Conservation (phyloP, 345 rosid species). For the Corchorus olitorius region DNA sequence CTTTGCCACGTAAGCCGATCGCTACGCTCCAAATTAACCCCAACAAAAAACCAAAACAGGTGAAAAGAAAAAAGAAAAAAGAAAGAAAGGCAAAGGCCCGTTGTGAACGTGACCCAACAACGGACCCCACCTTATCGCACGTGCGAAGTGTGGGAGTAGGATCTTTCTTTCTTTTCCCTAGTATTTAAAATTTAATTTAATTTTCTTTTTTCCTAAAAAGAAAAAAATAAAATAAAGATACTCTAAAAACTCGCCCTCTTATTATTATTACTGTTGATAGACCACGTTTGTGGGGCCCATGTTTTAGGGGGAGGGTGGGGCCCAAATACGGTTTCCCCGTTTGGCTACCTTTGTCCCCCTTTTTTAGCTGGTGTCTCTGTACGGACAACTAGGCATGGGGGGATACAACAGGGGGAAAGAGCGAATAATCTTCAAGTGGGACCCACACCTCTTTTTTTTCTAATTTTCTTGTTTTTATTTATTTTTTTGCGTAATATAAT, state of each 20-base stretch:
- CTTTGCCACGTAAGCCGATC: conserved; percentile 24
- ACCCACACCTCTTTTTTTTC: neutral
- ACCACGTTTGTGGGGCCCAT: conserved; percentile 25
- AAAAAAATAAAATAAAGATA: neutral
- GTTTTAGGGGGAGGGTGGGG: neutral
- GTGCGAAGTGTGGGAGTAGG: conserved; percentile 25
- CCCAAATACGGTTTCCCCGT: conserved; percentile 28
- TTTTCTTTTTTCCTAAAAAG: neutral
- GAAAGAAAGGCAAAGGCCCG: neutral
- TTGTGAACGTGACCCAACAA: conserved; percentile 12
- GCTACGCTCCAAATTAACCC: conserved; percentile 10
- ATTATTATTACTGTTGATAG: neutral
- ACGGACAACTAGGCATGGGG: conserved; percentile 54
- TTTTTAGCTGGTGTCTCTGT: conserved; percentile 30
- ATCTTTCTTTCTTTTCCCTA: neutral
- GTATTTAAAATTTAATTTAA: too few relatives aligned
- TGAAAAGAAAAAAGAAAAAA: neutral
- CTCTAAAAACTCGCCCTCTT: neutral
- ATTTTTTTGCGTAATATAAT: too few relatives aligned
- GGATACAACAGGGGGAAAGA: neutral
- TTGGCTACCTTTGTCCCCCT: conserved; percentile 22
- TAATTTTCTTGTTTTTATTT: too few relatives aligned
- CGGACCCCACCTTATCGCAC: conserved; percentile 25
- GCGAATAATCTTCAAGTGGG: conserved; percentile 33
- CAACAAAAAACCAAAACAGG: neutral